phyloP scores from a whole-genome alignment of 1,284 basidiomycete genomes.

The Ceratobasidium sp. region DNA sequence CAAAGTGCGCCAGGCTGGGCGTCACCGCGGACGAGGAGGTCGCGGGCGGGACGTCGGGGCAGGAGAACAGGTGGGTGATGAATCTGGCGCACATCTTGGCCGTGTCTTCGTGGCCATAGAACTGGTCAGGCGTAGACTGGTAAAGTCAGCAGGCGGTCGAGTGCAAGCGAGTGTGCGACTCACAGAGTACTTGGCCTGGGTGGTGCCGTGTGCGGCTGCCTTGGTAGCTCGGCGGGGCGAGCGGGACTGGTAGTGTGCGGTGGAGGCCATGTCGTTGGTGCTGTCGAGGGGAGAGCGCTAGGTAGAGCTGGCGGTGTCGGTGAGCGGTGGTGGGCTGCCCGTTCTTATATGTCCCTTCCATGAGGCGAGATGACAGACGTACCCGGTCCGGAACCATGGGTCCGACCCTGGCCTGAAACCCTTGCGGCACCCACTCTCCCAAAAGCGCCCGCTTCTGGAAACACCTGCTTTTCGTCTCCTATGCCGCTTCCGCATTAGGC shows the following conservation, averaged over 20 bases:
- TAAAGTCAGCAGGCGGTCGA: not conserved
- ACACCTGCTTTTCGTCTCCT: not conserved
- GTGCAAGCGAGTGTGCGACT: not conserved
- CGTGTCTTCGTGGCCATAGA: slow-evolving; percentile 79
- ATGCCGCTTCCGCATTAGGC: not conserved
- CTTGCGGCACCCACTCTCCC: not conserved
- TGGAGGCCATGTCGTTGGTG: slow-evolving; percentile 4
- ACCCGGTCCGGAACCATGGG: not conserved
- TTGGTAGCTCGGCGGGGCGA: slow-evolving; percentile 26
- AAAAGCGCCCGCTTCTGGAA: slow-evolving; percentile 28
- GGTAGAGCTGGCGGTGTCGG: slow-evolving; percentile 26
- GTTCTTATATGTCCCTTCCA: slow-evolving; percentile 19
- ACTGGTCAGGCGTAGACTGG: slow-evolving; percentile 48
- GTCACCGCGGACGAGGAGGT: slow-evolving; percentile 41
- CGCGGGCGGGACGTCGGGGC: slow-evolving; percentile 65
- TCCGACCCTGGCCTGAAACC: slow-evolving; percentile 10
- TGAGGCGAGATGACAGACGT: slow-evolving; percentile 10
- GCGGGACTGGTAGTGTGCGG: slow-evolving; percentile 29
- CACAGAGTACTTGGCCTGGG: slow-evolving; percentile 16
- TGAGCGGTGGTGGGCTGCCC: not conserved
- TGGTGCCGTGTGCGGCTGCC: not conserved
- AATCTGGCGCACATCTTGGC: slow-evolving; percentile 72
- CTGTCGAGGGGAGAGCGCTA: not conserved
- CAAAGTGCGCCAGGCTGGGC: slow-evolving; percentile 76
- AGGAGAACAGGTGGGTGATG: slow-evolving; percentile 80